Evolutionary conservation across 2,329 filamentous ascomycete species (phyloP), one percentile per base, ranked within the genome.

Genomic region (Aspergillus nomiae): DNA sequence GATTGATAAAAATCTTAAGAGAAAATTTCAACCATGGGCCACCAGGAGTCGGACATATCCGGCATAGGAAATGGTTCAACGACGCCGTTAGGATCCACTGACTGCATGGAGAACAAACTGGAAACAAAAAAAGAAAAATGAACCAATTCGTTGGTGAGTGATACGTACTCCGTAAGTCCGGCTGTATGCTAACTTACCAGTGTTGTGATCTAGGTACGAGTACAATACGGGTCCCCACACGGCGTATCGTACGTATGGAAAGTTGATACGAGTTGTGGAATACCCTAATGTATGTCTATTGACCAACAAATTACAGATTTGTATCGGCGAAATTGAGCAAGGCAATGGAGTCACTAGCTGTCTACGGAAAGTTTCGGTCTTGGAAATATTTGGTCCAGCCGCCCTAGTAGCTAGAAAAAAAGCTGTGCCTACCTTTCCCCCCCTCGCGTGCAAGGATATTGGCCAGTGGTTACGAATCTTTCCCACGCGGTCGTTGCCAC

Each of bases 1-100:
- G 61, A 63, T 63, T 41, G 45, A 56, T 58, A 58, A 59, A 19
- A 46, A 36, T 41, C 9, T 10, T 19, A 9, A n/a, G 14, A 41
- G 24, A 51, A 34, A 36, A 54, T 24, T 24, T 21, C 51, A 54
- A 46, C 43, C 43, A 46, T n/a, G 10, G 7, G 19, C 4, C 8
- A 41, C 6, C 8, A 41, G 19, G 19, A n/a, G 16, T 50, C 46
- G 46, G 46, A 28, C 12, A 26, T 19, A 16, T n/a, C 16, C 24
- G 16, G 46, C 3, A 32, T 30, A 28, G 46, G 43, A 46, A 46
- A 24, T 4, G n/a, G 21, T 24, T 2, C 43, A 46, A 41, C 38
- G 36, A 41, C 7, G 19, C 10, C n/a, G n/a, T 24, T 46, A 2
- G 21, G 21, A 24, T 41, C 38, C 38, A 41, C 38, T n/a, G 16